phyloP scores from a whole-genome alignment of 768 basidiomycete genomes.

The Xerocomus potaroensis region DNA sequence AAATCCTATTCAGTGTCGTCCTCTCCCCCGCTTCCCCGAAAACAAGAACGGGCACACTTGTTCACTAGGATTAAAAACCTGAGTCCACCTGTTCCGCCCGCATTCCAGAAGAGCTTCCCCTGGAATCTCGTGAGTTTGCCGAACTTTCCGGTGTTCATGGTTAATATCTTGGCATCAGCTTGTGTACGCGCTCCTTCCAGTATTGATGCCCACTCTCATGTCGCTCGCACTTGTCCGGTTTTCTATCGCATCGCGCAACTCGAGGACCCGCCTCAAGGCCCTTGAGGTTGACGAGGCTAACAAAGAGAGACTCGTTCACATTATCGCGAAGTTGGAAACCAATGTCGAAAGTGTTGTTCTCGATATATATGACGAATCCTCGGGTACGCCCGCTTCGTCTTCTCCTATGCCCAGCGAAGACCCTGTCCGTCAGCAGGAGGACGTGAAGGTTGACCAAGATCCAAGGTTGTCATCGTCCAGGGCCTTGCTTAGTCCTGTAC shows the following conservation, averaged over 20 bases:
- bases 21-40: conserved; percentile 40
- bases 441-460: background rate
- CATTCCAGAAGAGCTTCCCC: conserved; percentile 58
- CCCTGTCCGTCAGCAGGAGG: background rate
- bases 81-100: conserved; percentile 52
- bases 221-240: conserved; percentile 54
- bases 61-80: conserved; percentile 38
- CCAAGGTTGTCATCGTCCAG: background rate
- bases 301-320: conserved; percentile 48
- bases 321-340: conserved; percentile 55
- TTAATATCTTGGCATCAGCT: conserved; percentile 34
- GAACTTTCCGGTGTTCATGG: background rate
- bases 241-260: conserved; percentile 51
- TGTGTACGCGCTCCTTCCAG: conserved; percentile 52
- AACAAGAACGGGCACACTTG: conserved; percentile 40
- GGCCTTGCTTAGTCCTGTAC: conserved; percentile 50
- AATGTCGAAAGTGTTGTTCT: conserved; percentile 58
- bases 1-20: conserved; percentile 46
- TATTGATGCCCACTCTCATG: conserved; percentile 59
- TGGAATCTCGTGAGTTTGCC: conserved; percentile 57
- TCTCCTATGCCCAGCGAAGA: conserved; percentile 4
- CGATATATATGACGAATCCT: conserved; percentile 51
- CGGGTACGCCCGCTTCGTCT: conserved; percentile 19
- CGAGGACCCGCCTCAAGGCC: conserved; percentile 58
- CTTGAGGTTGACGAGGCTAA: conserved; percentile 55